phyloP scores from a whole-genome alignment of 2,329 filamentous ascomycete genomes.

The Botrytis hyacinthi region DNA sequence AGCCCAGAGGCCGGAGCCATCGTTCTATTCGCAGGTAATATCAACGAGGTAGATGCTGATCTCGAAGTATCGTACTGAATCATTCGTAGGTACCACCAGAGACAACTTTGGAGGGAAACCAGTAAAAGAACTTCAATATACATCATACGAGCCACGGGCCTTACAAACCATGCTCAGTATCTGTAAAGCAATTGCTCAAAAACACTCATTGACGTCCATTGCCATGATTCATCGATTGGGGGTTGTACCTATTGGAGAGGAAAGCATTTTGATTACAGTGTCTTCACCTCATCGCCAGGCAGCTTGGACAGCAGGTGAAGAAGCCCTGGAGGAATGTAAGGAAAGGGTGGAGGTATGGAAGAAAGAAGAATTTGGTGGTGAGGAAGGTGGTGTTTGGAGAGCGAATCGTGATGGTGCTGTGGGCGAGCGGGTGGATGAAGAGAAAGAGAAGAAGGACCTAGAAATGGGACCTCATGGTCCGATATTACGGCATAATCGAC shows the following conservation, averaged over 20 bases:
- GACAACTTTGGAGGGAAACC: slow-evolving; percentile 69
- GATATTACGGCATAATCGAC: slow-evolving; percentile 27
- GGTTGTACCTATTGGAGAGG: slow-evolving; percentile 82
- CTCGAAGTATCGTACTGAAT: slow-evolving; percentile 15
- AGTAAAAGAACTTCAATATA: slow-evolving; percentile 75
- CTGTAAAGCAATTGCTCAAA: slow-evolving; percentile 53
- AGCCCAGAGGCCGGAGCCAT: slow-evolving; percentile 73
- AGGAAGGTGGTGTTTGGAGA: slow-evolving; percentile 76
- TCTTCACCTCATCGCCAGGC: slow-evolving; percentile 78
- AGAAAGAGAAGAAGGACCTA: slow-evolving; percentile 15
- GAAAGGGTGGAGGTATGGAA: slow-evolving; percentile 93
- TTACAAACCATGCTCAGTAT: slow-evolving; percentile 67
- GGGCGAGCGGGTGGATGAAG: slow-evolving; percentile 28
- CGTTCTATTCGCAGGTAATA: slow-evolving; percentile 69
- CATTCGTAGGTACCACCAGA: slow-evolving; percentile 65
- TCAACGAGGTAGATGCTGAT: slow-evolving; percentile 17
- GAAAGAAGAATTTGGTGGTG: slow-evolving; percentile 78
- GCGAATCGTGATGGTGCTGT: slow-evolving; percentile 73
- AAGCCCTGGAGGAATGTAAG: slow-evolving; percentile 85
- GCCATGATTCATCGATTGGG: slow-evolving; percentile 84
- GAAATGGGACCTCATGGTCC: slow-evolving; percentile 29
- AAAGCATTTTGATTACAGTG: slow-evolving; percentile 88
- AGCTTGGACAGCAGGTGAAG: slow-evolving; percentile 85
- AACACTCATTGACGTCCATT: slow-evolving; percentile 68
- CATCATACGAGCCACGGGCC: slow-evolving; percentile 69